Evolutionary conservation across 495 filamentous ascomycete genomes (phyloP), one percentile per base, ranked within the genome.

Genomic region (Penicillium macrosclerotiorum): DNA sequence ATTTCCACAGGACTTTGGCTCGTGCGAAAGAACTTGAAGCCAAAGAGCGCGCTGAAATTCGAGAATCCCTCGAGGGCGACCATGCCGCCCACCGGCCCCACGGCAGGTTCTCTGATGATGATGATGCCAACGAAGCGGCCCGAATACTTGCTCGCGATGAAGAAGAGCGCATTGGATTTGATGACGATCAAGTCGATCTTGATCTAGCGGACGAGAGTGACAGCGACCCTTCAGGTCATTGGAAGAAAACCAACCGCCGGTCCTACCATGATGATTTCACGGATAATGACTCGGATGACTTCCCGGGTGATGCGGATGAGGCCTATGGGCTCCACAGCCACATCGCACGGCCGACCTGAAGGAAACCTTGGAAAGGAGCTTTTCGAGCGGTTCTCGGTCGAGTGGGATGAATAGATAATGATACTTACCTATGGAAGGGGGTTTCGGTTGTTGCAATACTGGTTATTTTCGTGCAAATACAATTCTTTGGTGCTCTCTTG

Each of bases 1-100:
- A 2, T 13, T 24, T 34, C 30, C 42, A 41, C 52, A 81, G 81
- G 47, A 97, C 94, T 9, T 80, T 94, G 69, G 81, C 86, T 38
- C 79, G 93, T 4, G 89, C 93, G 5, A 77, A 79, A 39, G 82
- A 96, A 64, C 77, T 98, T 8, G 92, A 96, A 54, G 77, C 75
- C n/a, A 85, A 89, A 54, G 91, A 92, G 60, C 79, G 78, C 9
- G 70, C 56, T n/a, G 75, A 60, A 51, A 69, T 68, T 27, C 72
- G 68, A 53, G 57, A 56, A 12, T 71, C 71, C 7, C 51, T 71
- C 20, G 47, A 72, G 27, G 58, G 54, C 12, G 69, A 71, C 31
- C 69, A 74, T 56, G 65, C 67, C 36, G 59, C 64, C 22, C 62
- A 64, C 38, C 63, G 63, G 43, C 65, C 61, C 20, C 71, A 70